phyloP scores from a whole-genome alignment of 1,284 basidiomycete genomes.

The Heterobasidion occidentale region DNA sequence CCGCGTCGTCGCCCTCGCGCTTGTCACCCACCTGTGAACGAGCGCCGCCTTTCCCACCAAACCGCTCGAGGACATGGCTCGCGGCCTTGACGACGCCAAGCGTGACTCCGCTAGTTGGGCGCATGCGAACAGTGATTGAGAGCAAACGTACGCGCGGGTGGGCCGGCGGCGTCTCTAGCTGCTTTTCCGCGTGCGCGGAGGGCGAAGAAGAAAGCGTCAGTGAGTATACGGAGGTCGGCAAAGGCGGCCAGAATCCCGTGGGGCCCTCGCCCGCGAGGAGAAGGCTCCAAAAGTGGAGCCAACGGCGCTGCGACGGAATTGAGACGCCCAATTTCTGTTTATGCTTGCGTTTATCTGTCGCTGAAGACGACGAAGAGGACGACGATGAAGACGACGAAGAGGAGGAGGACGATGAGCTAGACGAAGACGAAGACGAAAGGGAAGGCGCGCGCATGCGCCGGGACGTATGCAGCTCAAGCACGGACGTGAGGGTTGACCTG shows the following conservation, averaged over 20 bases:
- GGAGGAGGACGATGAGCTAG: conserved; percentile 2
- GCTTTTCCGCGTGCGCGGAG: too few relatives aligned
- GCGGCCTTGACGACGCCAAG: conserved; percentile 46
- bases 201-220: too few relatives aligned
- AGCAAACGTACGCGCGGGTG: conserved; percentile 32
- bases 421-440: conserved; percentile 9
- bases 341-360: conserved; percentile 1
- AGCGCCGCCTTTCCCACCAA: conserved; percentile 16
- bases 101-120: conserved; percentile 42
- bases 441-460: conserved; percentile 50
- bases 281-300: conserved; percentile 67
- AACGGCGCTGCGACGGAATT: conserved; percentile 69
- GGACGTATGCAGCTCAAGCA: conserved; percentile 62
- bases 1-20: conserved; percentile 11
- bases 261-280: conserved; percentile 51
- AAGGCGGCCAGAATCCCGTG: conserved; percentile 32
- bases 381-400: conserved; percentile 2
- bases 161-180: conserved; percentile 9
- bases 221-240: background rate
- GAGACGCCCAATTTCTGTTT: conserved; percentile 52
- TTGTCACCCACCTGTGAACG: conserved; percentile 5
- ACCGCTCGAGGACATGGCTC: conserved; percentile 41
- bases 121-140: conserved; percentile 49
- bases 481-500: conserved; percentile 32
- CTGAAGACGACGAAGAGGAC: background rate